Evolutionary conservation across 164 flowering plant genomes (phyloP), one percentile per base, ranked within the genome.

Genomic region (Vitis rupestris): DNA sequence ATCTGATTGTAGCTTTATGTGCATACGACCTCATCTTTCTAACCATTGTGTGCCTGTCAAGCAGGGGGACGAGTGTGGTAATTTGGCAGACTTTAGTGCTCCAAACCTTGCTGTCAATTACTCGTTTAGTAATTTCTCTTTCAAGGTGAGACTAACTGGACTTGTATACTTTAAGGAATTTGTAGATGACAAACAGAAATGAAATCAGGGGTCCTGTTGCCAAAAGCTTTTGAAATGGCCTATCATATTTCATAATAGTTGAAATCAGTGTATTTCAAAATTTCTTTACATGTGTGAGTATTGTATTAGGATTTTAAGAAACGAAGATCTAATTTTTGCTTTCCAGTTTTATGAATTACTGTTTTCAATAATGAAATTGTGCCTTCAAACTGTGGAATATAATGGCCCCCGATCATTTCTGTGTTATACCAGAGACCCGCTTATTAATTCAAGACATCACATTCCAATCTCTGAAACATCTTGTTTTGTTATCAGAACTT

Each of bases 41-140:
- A 50, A 59, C 31, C 27, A n/a, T 72, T 55, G 2, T 50, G 56
- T 65, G 49, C 62, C 4, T 67, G 47, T 78, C 67, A 70, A 74
- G 23, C 90, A 96, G 98, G 94, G 81, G 2, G 99, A 96, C 75
- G 97, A 88, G 78, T 96, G 87, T 75, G 89, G 93, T 49, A 84
- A 79, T 78, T 78, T 96, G 75, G 82, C 95, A 66, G 97, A 93
- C 2, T 93, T 96, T 72, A 67, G 79, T 56, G 70, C 75, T 61
- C 84, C 97, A 13, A 55, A 75, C 56, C 89, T 85, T 64, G 73
- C 75, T n/a, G 86, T 86, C 75, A 83, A 82, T 62, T 96, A 93
- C 78, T 93, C 97, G 0, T 96, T 94, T 75, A 94, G 98, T 66
- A 96, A 96, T 79, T 96, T 96, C 81, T 96, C 99, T 15, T 96